Conservation (phyloP, 305 asterid genomes). For the Plantago rigida region DNA sequence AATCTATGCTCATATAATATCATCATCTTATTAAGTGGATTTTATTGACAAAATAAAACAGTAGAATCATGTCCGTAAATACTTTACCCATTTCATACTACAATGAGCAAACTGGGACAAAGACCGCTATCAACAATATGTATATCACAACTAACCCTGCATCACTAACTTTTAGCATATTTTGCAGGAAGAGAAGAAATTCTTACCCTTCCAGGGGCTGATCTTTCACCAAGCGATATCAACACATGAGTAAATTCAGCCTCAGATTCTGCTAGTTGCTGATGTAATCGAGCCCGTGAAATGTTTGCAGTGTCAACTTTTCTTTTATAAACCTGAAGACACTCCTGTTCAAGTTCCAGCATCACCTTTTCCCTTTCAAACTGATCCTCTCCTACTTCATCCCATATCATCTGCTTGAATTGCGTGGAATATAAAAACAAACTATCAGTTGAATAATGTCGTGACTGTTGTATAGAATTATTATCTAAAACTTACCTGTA, state of each 20-base stretch:
- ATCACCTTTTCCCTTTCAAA: slow-evolving; percentile 64
- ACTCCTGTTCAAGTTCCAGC: slow-evolving; percentile 79
- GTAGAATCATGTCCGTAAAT: too few relatives aligned
- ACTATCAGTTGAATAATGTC: slow-evolving; percentile 2
- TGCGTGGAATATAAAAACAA: slow-evolving; percentile 5
- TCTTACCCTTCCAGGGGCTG: slow-evolving; percentile 81
- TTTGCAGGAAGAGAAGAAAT: neutral
- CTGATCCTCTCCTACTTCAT: slow-evolving; percentile 82
- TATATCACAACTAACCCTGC: neutral
- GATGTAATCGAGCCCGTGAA: slow-evolving; percentile 78
- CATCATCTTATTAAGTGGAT: neutral
- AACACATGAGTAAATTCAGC: slow-evolving; percentile 88
- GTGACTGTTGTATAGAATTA: slow-evolving; percentile 2
- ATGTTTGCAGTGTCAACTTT: slow-evolving; percentile 86
- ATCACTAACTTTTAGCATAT: neutral
- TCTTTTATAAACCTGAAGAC: slow-evolving; percentile 78
- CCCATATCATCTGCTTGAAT: slow-evolving; percentile 82
- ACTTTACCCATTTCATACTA: too few relatives aligned
- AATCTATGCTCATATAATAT: neutral
- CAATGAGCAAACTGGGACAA: too few relatives aligned
- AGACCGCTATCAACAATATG: too few relatives aligned
- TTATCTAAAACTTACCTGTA: slow-evolving; percentile 51
- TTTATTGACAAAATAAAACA: neutral
- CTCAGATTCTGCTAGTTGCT: slow-evolving; percentile 85
- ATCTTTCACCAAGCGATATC: slow-evolving; percentile 85